phyloP scores from a whole-genome alignment of 1,284 basidiomycete genomes.

The Chiua sp. region DNA sequence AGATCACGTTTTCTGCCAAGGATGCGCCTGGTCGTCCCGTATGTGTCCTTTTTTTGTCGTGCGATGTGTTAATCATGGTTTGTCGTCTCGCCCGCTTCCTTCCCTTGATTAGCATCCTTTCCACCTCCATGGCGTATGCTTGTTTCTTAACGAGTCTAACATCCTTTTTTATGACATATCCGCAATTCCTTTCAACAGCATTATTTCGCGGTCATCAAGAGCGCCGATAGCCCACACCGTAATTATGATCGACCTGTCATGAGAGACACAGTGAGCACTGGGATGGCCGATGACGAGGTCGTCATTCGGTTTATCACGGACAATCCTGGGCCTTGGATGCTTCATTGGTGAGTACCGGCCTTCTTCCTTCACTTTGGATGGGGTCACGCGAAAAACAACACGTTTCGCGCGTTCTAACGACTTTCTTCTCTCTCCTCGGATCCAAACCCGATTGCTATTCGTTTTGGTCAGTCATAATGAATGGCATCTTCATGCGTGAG shows the following conservation, averaged over 20 bases:
- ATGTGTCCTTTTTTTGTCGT: slow-evolving; percentile 6
- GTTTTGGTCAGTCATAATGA: slow-evolving; percentile 31
- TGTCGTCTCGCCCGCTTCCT: neutral
- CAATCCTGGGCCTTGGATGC: slow-evolving; percentile 34
- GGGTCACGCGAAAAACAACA: neutral
- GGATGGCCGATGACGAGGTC: slow-evolving; percentile 38
- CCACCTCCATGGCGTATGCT: neutral
- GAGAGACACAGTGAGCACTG: slow-evolving; percentile 40
- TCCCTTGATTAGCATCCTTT: slow-evolving; percentile 35
- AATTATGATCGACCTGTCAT: slow-evolving; percentile 45
- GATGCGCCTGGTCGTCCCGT: slow-evolving; percentile 38
- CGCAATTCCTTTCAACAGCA: slow-evolving; percentile 31
- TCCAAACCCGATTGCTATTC: neutral
- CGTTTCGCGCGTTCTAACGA: neutral
- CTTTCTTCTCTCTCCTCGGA: neutral
- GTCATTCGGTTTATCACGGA: slow-evolving; percentile 43
- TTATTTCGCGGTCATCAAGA: slow-evolving; percentile 43
- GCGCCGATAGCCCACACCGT: slow-evolving; percentile 37
- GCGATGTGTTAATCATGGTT: neutral
- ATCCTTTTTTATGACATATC: neutral
- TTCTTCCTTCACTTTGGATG: neutral
- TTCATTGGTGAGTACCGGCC: slow-evolving; percentile 25
- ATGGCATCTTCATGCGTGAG: slow-evolving; percentile 27
- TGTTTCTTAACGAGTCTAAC: neutral
- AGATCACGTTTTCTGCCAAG: slow-evolving; percentile 44